Conservation (phyloP, 805 yeast genomes). For the Jamesozyma rosinii region DNA sequence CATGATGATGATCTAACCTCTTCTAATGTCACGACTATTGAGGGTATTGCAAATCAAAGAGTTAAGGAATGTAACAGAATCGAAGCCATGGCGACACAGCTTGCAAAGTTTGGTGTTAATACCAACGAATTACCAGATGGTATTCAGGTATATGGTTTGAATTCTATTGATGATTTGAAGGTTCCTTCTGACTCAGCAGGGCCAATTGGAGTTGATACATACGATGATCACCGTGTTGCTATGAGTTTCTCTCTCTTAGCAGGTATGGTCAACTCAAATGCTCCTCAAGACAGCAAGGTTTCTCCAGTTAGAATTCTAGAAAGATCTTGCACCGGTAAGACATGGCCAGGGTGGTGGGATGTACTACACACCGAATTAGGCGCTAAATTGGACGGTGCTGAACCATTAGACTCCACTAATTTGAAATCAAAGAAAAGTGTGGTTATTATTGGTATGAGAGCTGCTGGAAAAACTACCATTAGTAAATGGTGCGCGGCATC, state of each 20-base stretch:
- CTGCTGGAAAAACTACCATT: slow-evolving; percentile 88
- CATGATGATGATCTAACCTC: slow-evolving; percentile 36
- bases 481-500: slow-evolving; percentile 68
- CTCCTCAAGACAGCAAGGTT: slow-evolving; percentile 8
- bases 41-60: slow-evolving; percentile 95
- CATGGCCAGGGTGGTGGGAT: slow-evolving; percentile 99
- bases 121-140: slow-evolving; percentile 89
- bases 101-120: slow-evolving; percentile 81
- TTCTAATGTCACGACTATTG: slow-evolving; percentile 56
- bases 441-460: slow-evolving; percentile 92
- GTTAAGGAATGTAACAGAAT: slow-evolving; percentile 97
- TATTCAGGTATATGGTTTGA: slow-evolving; percentile 70
- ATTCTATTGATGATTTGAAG: slow-evolving; percentile 38
- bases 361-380: slow-evolving; percentile 61
- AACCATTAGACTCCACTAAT: slow-evolving; percentile 29
- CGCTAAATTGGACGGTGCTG: slow-evolving; percentile 63
- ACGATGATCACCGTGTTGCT: slow-evolving; percentile 96
- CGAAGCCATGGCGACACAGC: slow-evolving; percentile 82
- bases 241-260: slow-evolving; percentile 91
- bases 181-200: slow-evolving; percentile 44
- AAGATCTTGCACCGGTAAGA: slow-evolving; percentile 88
- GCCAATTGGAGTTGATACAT: slow-evolving; percentile 52
- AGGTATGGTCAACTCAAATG: slow-evolving; percentile 41
- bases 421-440: slow-evolving; percentile 36
- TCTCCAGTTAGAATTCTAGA: slow-evolving; percentile 68